These are phyloP conservation scores for Priceomyces castillae DNA, from an alignment of 805 yeast species.

Conservation along the genomic window DNA sequence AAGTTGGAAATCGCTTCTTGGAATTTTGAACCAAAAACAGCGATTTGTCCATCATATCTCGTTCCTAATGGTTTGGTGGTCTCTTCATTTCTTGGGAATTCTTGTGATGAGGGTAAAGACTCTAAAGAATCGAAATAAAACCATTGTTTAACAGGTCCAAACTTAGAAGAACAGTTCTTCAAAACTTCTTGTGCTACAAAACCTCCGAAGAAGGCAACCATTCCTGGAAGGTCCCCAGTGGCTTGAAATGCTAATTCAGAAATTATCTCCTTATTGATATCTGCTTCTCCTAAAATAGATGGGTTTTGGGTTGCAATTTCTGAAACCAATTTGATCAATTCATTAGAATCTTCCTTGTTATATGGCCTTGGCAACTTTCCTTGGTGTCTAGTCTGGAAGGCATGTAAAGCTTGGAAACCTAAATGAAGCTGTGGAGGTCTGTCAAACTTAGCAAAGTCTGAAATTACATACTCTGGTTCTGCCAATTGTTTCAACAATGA, in stretches of 20 bases:
- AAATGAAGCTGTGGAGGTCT: slow-evolving; percentile 87
- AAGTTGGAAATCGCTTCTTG: slow-evolving; percentile 72
- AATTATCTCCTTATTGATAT: slow-evolving; percentile 58
- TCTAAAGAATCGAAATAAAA: slow-evolving; percentile 93
- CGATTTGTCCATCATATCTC: slow-evolving; percentile 93
- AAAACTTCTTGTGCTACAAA: slow-evolving; percentile 94
- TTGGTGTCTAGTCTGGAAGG: slow-evolving; percentile 60
- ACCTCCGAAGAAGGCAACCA: slow-evolving; percentile 90
- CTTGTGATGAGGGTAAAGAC: slow-evolving; percentile 66
- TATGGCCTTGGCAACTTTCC: slow-evolving; percentile 75
- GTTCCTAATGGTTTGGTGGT: slow-evolving; percentile 73
- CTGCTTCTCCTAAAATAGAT: slow-evolving; percentile 53
- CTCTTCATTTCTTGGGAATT: slow-evolving; percentile 62
- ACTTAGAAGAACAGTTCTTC: slow-evolving; percentile 93
- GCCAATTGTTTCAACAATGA: slow-evolving; percentile 60
- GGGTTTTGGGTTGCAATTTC: slow-evolving; percentile 58
- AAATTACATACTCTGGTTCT: slow-evolving; percentile 73
- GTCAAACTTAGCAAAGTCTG: slow-evolving; percentile 94
- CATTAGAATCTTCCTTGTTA: slow-evolving; percentile 69
- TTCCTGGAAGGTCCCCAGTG: slow-evolving; percentile 86
- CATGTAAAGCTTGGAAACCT: slow-evolving; percentile 86
- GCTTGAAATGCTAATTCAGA: slow-evolving; percentile 79
- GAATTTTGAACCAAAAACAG: slow-evolving; percentile 82
- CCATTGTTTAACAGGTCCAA: slow-evolving; percentile 89
- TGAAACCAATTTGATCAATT: slow-evolving; percentile 57